Evolutionary conservation across 2,329 filamentous ascomycete genomes (phyloP).

Genomic region (Cladosporium sp.): DNA sequence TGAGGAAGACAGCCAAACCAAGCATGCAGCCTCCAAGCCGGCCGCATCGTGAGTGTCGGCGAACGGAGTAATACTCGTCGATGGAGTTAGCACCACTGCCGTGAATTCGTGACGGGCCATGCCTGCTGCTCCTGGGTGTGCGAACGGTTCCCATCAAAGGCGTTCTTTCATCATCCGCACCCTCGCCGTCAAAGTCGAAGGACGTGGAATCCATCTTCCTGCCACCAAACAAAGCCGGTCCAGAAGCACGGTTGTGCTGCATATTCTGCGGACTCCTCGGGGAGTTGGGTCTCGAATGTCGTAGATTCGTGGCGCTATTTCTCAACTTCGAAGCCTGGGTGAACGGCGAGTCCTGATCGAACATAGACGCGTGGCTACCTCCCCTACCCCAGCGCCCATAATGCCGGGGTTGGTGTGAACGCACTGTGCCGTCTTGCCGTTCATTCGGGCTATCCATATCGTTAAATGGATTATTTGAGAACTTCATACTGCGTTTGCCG

Average conservation of each 20-base stretch:
- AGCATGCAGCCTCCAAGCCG: constrained; percentile 83
- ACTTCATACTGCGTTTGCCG: constrained; percentile 94
- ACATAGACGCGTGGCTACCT: constrained; percentile 65
- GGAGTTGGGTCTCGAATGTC: constrained; percentile 58
- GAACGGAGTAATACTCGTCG: constrained; percentile 37
- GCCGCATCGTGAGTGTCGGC: constrained; percentile 34
- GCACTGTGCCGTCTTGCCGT: constrained; percentile 38
- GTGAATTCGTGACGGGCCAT: constrained; percentile 29
- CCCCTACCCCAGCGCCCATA: constrained; percentile 72
- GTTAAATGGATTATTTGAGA: constrained; percentile 72
- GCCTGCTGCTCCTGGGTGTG: constrained; percentile 59
- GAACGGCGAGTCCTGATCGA: constrained; percentile 75
- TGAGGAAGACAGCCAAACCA: constrained; percentile 71
- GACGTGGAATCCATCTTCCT: constrained; percentile 60
- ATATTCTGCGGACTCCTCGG: constrained; percentile 51
- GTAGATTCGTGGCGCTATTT: constrained; percentile 43
- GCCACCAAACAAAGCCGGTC: constrained; percentile 28
- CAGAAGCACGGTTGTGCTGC: constrained; percentile 35
- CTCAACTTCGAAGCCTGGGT: constrained; percentile 63
- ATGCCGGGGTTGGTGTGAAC: constrained; percentile 68
- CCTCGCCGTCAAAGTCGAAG: constrained; percentile 73
- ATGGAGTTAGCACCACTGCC: constrained; percentile 15
- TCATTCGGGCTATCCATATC: constrained; percentile 48
- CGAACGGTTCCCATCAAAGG: constrained; percentile 68
- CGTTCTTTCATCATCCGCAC: constrained; percentile 80